These are phyloP conservation scores for Ploettnerulaceae sp. DNA, from an alignment of 2,329 filamentous ascomycete species.

Conservation along the genomic window DNA sequence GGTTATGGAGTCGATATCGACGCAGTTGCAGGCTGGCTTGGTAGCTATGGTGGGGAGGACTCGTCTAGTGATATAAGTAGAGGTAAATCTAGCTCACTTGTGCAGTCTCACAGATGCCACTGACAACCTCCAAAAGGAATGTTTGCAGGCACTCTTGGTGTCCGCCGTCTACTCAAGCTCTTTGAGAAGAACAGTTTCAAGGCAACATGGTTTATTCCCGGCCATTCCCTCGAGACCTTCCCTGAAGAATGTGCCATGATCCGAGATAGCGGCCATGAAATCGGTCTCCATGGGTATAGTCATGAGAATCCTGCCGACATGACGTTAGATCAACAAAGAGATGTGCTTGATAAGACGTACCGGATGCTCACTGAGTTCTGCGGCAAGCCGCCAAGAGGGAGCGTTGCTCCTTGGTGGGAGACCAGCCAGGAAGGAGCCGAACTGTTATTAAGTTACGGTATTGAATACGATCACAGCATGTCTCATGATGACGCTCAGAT, in stretches of 20 bases:
- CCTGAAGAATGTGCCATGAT: conserved; percentile 59
- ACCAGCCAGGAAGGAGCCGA: conserved; percentile 62
- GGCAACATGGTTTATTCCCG: conserved; percentile 61
- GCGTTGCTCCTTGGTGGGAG: conserved; percentile 74
- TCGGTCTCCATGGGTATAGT: conserved; percentile 66
- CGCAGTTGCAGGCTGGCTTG: conserved; percentile 72
- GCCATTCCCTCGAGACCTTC: conserved; percentile 60
- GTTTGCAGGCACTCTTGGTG: conserved; percentile 65
- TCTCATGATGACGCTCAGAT: conserved; percentile 59
- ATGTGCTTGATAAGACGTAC: conserved; percentile 71
- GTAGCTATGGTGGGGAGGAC: conserved; percentile 70
- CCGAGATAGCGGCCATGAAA: conserved; percentile 58
- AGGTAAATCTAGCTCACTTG: conserved; percentile 39
- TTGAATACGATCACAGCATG: conserved; percentile 67
- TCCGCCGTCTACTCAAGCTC: conserved; percentile 61
- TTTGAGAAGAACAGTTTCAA: conserved; percentile 70
- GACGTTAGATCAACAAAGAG: conserved; percentile 69
- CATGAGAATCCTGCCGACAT: conserved; percentile 69
- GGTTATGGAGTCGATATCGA: conserved; percentile 70
- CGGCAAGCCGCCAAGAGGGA: conserved; percentile 66
- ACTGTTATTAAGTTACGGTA: conserved; percentile 59
- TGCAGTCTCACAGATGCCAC: conserved; percentile 1
- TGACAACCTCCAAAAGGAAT: conserved; percentile 40
- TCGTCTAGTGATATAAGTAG: conserved; percentile 67
- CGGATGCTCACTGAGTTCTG: conserved; percentile 65